Evolutionary conservation across 2,329 filamentous ascomycete species (phyloP), one percentile per base, ranked within the genome.

Genomic region (Mariannaea sp.): DNA sequence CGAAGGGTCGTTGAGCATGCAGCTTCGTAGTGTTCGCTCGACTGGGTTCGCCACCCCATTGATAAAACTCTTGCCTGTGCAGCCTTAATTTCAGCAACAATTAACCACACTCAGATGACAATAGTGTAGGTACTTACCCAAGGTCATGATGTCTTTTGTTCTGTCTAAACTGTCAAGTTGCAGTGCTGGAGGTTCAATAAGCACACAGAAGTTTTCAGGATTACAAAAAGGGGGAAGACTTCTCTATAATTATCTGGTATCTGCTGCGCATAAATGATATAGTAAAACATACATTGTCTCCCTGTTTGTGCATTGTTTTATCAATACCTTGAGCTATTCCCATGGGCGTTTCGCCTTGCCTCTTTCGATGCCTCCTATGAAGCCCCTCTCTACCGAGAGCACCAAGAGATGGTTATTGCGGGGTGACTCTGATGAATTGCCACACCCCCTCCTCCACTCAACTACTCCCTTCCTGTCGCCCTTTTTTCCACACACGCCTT

Each of bases 21-120:
- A 65, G 24, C 61, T 62, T 45, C 61, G 53, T 20, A 65, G 48
- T 3, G 50, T 57, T 36, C 54, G 45, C 52, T 65, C 57, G 12
- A 65, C 62, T 1, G 61, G 49, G 33, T 57, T 59, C 14, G 54
- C 14, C 8, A 61, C 57, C 13, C 57, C 61, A 50, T 36, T 55
- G 38, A 65, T 60, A 43, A 65, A 65, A 42, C 59, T 64, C 54
- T 65, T 65, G 10, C 62, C 62, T 65, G 7, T 26, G n/a, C n/a
- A n/a, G n/a, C n/a, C 16, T 33, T 43, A 12, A 43, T 53, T 24
- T 56, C 40, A 56, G 53, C 22, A 29, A 8, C n/a, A 19, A 20
- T 24, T 5, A 33, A 50, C 12, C 43, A 6, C 13, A 26, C 33
- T 22, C 26, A n/a, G n/a, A n/a, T n/a, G n/a, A n/a, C n/a, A n/a